Evolutionary conservation across 768 basidiomycete species (phyloP).

Genomic region (Podaxis mareebaensis): DNA sequence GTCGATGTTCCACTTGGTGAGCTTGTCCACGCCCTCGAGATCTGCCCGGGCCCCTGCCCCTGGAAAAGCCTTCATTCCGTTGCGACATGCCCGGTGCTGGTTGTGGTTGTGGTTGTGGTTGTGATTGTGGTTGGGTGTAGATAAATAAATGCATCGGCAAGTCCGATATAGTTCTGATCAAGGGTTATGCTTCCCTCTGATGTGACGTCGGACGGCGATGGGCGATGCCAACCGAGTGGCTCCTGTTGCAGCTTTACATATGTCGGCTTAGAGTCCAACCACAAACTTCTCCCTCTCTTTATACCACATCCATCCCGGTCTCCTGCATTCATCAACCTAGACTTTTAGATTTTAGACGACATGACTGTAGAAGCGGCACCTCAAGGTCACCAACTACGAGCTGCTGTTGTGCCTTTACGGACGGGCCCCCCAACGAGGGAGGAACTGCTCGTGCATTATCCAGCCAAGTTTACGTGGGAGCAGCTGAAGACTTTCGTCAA

Average conservation of each 20-base stretch:
- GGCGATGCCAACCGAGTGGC: neutral
- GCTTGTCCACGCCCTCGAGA: constrained; percentile 4
- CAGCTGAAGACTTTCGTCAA: constrained; percentile 78
- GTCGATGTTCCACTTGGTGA: neutral
- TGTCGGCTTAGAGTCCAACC: neutral
- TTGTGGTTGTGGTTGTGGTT: neutral
- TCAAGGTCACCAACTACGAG: constrained; percentile 16
- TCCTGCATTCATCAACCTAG: too few relatives aligned
- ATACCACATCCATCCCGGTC: neutral
- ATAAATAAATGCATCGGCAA: too few relatives aligned
- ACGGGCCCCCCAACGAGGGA: constrained; percentile 69
- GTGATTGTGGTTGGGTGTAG: neutral
- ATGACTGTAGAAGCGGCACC: neutral
- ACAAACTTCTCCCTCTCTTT: neutral
- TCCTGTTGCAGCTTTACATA: neutral
- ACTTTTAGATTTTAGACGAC: neutral
- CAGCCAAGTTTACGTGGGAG: constrained; percentile 73
- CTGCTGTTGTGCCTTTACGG: constrained; percentile 37
- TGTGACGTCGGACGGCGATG: neutral
- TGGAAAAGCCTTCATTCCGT: neutral
- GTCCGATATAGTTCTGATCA: too few relatives aligned
- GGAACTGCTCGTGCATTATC: constrained; percentile 69
- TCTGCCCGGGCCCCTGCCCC: neutral
- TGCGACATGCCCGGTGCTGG: neutral
- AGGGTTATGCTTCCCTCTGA: neutral